Evolutionary conservation across 352 stramenopile species (phyloP), one percentile per base, ranked within the genome.

Genomic region (Phytophthora tentaculata): DNA sequence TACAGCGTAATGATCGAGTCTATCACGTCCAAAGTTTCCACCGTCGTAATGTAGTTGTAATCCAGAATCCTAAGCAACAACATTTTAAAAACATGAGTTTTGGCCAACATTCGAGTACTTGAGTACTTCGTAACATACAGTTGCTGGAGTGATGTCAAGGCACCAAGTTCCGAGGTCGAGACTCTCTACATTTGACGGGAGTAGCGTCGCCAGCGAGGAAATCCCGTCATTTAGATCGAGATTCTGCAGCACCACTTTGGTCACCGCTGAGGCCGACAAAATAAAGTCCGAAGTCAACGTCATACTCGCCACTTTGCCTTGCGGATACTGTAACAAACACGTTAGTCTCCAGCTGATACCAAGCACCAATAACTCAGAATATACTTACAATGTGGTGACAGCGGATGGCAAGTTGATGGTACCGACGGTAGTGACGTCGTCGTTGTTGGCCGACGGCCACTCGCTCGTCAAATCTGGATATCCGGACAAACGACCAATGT

Each of bases 281-380:
- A 80, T 65, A 20, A 73, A 68, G 48, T 56, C 65, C 28, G 48
- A 29, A 2, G 24, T 66, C 13, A 80, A 63, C 4, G 62, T 67
- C 35, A 78, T 39, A 48, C 54, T 68, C 54, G 69, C 69, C 53
- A 80, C 73, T 62, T 78, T 80, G 24, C 62, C 62, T 61, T 76
- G 67, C 10, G 69, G 67, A n/a, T 71, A 19, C 67, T 74, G 52
- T 24, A 13, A 66, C 12, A 62, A 20, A 24, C 41, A 37, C 0
- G 22, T 71, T 16, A 61, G 50, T 51, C 23, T 49, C 19, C 16
- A 4, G 26, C 14, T 24, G 17, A 56, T 24, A 53, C 45, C 19
- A 23, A 53, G 26, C 8, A 54, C 5, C 22, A 50, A 45, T 9
- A 48, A 0, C 29, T 14, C 41, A 23, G 9, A 24, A 20, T 49